phyloP scores from a whole-genome alignment of 2,329 filamentous ascomycete species.

The Gremmenia infestans region DNA sequence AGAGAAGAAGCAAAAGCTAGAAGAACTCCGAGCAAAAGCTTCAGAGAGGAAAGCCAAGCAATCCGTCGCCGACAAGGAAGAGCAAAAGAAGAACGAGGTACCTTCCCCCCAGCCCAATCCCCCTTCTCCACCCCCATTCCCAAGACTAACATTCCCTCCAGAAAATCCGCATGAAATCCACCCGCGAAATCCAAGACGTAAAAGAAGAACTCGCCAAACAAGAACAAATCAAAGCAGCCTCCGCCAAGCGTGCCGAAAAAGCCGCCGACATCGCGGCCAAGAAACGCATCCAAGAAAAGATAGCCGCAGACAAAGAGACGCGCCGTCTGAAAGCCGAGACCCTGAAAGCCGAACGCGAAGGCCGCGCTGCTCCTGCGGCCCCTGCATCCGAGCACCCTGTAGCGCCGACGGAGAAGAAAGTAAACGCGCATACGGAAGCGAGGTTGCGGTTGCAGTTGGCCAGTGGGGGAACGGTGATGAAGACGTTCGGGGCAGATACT shows the following conservation, averaged over 20 bases:
- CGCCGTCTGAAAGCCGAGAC: conserved; percentile 78
- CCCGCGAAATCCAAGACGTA: conserved; percentile 78
- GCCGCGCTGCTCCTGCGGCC: conserved; percentile 41
- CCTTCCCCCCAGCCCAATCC: conserved; percentile 1
- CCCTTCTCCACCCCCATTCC: not conserved
- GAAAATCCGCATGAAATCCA: conserved; percentile 78
- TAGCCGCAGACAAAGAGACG: conserved; percentile 90
- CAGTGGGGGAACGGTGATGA: conserved; percentile 66
- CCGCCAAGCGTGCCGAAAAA: conserved; percentile 83
- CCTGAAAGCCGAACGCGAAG: conserved; percentile 81
- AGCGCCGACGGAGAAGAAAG: conserved; percentile 47
- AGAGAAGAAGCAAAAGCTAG: conserved; percentile 76
- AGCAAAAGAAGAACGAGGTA: conserved; percentile 81
- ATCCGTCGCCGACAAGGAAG: conserved; percentile 69
- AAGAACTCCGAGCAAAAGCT: conserved; percentile 67
- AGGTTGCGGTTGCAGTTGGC: conserved; percentile 76
- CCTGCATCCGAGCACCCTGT: conserved; percentile 34
- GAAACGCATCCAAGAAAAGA: conserved; percentile 85
- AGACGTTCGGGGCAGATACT: conserved; percentile 82
- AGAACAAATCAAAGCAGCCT: conserved; percentile 87
- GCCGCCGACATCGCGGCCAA: conserved; percentile 78
- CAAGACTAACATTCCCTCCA: conserved; percentile 25
- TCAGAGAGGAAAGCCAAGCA: conserved; percentile 67
- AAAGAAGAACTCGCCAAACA: conserved; percentile 87
- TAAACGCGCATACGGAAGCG: conserved; percentile 54